Evolutionary conservation across 2,329 filamentous ascomycete genomes (phyloP), one percentile per base, ranked within the genome.

Genomic region (Paecilomyces fulvus): DNA sequence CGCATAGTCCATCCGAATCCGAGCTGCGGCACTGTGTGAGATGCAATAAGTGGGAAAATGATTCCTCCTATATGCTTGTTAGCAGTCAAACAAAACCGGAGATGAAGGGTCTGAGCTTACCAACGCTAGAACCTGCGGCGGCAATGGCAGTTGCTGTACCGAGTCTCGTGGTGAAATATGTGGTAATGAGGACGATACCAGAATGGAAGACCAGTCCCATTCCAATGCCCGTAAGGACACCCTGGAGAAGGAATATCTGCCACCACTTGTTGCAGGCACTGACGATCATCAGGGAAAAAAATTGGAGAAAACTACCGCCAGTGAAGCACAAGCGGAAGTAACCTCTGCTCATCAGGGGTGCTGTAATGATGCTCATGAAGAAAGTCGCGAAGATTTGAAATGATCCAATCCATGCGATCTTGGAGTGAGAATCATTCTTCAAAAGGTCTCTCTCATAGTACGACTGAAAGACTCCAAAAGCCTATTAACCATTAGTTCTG

Each of bases 351-450:
- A 70, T 66, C 1, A 71, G 61, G 12, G 66, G 66, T 2, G 71
- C 70, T 6, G 68, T 66, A 30, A 75, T 64, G 6, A 68, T 70
- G 11, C 71, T 68, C 21, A 73, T 61, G 56, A 71, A 70, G 61
- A 75, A 74, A 11, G 72, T 63, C n/a, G 74, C 64, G 59, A 75
- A 76, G 31, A 75, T 60, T 59, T 76, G 73, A n/a, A 74, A 61
- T 14, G 65, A 67, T 9, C 74, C 73, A 28, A 77, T 67, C 73
- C 71, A 76, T 30, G 73, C 70, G 28, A 77, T 70, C 17, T 65
- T 61, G 3, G 67, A 68, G 3, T 68, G 66, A 1, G 68, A 59
- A 1, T 60, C 55, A 1, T 61, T 33, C 7, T 46, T 51, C 14
- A 65, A 52, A 17, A 75, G 60, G 1, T 59, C 37, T 48, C 65